phyloP scores from a whole-genome alignment of 495 filamentous ascomycete species.

The Aspergillus ellipticus region DNA sequence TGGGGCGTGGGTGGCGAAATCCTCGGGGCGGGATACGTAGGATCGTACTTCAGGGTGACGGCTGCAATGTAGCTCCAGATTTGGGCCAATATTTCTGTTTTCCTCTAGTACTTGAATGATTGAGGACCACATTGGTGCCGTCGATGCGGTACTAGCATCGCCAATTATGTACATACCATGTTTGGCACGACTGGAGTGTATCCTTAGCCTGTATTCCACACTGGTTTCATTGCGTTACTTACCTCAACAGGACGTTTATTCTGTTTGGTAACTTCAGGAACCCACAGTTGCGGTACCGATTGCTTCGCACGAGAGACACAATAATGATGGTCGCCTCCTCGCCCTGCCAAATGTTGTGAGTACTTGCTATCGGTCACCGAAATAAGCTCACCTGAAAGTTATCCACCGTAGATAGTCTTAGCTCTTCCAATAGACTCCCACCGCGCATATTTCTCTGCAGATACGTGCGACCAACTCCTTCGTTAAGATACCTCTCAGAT shows the following conservation, averaged over 20 bases:
- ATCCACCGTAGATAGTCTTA: conserved; percentile 1
- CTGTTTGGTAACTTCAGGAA: conserved; percentile 70
- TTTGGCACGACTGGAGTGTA: conserved; percentile 49
- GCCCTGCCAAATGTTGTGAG: conserved; percentile 34
- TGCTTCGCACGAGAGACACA: conserved; percentile 71
- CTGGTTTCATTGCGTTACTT: background rate
- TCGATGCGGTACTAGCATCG: conserved; percentile 51
- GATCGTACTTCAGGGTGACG: conserved; percentile 58
- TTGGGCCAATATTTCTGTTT: conserved; percentile 48
- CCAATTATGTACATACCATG: conserved; percentile 81
- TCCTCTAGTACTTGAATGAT: conserved; percentile 51
- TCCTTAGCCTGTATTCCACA: background rate
- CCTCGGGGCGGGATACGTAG: conserved; percentile 49
- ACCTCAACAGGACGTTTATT: conserved; percentile 66
- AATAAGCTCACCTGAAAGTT: conserved; percentile 9
- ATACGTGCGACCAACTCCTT: too few relatives aligned
- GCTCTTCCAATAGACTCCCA: background rate
- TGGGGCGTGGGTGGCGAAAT: conserved; percentile 56
- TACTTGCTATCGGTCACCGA: conserved; percentile 52
- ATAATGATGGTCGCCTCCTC: conserved; percentile 75
- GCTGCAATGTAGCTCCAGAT: conserved; percentile 58
- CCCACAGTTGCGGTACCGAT: conserved; percentile 54
- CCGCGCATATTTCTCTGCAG: conserved; percentile 24
- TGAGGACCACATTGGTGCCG: conserved; percentile 63
- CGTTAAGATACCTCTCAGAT: background rate